Evolutionary conservation across 225 moss, liverwort and hornwort genomes (phyloP).

Genomic region (Anthoceros angustus): DNA sequence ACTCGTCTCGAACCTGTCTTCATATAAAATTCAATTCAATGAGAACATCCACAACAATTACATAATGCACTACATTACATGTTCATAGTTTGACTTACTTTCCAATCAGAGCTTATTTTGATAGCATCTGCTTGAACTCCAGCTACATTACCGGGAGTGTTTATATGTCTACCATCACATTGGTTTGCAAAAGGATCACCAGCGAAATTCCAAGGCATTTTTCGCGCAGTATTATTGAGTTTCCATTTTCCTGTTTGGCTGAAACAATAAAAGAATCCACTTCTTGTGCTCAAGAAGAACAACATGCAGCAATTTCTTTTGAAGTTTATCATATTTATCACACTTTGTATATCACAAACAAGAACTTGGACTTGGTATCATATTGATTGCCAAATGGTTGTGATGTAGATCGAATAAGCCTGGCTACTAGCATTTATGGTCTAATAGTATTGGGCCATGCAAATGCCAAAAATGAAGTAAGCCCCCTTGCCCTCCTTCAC

Average conservation of each 20-base stretch:
- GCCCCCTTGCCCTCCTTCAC: too few species aligned
- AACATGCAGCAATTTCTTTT: neutral
- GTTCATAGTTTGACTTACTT: conserved; percentile 2
- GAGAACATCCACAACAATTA: neutral
- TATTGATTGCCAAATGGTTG: neutral
- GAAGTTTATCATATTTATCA: neutral
- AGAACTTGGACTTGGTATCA: neutral
- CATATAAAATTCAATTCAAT: neutral
- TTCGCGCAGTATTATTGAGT: neutral
- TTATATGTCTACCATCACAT: conserved; percentile 11
- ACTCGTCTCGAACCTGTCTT: conserved; percentile 8
- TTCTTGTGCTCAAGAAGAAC: neutral
- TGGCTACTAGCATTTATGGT: neutral
- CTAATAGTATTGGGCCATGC: too few species aligned
- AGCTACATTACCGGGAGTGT: conserved; percentile 4
- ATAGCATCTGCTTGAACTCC: conserved; percentile 7
- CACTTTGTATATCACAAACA: neutral
- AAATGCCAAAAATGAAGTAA: too few species aligned
- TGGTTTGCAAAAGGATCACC: conserved; percentile 10
- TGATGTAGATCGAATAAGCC: neutral
- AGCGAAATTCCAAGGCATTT: conserved; percentile 10
- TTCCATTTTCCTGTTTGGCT: conserved; percentile 13
- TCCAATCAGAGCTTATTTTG: conserved; percentile 7
- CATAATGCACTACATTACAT: neutral
- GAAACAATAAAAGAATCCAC: neutral